Evolutionary conservation across 805 yeast species (phyloP), one percentile per base, ranked within the genome.

Genomic region (Debaryomyces prosopidis): DNA sequence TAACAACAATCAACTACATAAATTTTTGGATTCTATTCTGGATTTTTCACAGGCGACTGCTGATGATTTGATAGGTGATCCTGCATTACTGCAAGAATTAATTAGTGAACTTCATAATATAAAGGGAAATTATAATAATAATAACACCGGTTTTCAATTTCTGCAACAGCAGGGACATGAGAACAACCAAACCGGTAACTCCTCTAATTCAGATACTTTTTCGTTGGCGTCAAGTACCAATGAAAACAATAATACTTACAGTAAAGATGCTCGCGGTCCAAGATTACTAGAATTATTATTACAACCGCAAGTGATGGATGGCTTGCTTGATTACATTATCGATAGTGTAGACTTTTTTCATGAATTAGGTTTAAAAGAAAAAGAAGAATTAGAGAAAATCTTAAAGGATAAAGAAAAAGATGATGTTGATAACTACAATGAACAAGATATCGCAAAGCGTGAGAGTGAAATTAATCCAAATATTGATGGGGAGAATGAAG

Each of bases 261-360:
- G 54, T 36, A 71, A 67, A 43, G 75, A 68, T 42, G 62, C 69
- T 6, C 59, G 73, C 27, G 69, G 72, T 5, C 63, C 64, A 33
- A 85, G 86, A 59, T 75, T 94, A 40, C 74, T 91, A 33, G 94
- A 89, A 56, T 84, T 84, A 56, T 71, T 94, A 44, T 77, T 92
- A 50, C 88, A 87, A 58, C 90, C 94, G 12, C 87, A 83, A 43
- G 81, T 89, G 12, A 63, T 92, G 48, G 76, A 73, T 42, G 80
- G 81, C 45, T 75, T 92, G 46, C 81, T 92, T 26, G 81, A 84
- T 33, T 82, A 81, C 55, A 77, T 90, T 35, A 81, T 82, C 30
- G 67, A 65, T 14, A 66, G 75, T 48, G 83, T 78, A 36, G 77
- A 70, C 12, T 76, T 63, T 46, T 78, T 73, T 51, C 59, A 68